These are phyloP conservation scores for Antrodiella citrinella DNA, from an alignment of 768 basidiomycete genomes.

Conservation along the genomic window DNA sequence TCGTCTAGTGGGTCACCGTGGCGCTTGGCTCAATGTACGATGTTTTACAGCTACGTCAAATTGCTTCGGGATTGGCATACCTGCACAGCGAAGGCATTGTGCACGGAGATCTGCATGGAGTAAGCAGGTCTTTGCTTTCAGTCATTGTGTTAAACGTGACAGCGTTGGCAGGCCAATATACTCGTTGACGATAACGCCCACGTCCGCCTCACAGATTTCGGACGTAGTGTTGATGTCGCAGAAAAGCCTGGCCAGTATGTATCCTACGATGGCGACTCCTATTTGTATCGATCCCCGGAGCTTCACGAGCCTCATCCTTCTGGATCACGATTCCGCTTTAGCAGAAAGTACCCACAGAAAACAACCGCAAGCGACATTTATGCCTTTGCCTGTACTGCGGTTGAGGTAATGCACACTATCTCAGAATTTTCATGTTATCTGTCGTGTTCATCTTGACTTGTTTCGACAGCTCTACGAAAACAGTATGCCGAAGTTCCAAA, in stretches of 20 bases:
- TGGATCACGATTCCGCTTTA: background rate
- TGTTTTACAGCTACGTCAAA: background rate
- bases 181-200: constrained; percentile 4
- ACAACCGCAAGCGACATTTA: constrained; percentile 5
- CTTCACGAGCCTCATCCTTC: constrained; percentile 6
- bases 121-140: background rate
- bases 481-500: too few species aligned
- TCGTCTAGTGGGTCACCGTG: too few species aligned
- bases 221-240: background rate
- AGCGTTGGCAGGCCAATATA: background rate
- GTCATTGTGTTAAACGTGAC: background rate
- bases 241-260: background rate
- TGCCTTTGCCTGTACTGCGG: constrained; percentile 3
- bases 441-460: too few species aligned
- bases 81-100: constrained; percentile 2
- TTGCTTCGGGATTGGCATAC: constrained; percentile 2
- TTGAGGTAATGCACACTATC: too few species aligned
- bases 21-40: background rate
- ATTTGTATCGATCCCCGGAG: constrained; percentile 3
- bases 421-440: too few species aligned
- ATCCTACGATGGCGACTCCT: background rate
- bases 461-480: too few species aligned
- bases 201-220: constrained; percentile 3
- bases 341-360: background rate
- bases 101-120: constrained; percentile 4